These are phyloP conservation scores for Eutrema heterophyllum DNA, from an alignment of 345 rosid species.

Conservation along the genomic window DNA sequence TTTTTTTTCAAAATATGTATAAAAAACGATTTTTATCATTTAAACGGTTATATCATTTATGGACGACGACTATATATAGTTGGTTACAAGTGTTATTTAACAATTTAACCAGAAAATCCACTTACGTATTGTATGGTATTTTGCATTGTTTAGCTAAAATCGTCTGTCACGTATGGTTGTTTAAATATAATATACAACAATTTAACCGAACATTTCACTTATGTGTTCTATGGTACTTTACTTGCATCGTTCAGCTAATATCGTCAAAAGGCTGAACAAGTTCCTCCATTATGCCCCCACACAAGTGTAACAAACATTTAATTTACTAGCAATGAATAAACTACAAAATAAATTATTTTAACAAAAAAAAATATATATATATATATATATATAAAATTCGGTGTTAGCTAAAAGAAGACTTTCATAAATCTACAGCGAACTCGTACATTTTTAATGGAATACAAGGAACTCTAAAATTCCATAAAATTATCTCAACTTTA, in stretches of 20 bases:
- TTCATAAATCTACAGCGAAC: too few species aligned
- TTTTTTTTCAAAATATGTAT: too few species aligned
- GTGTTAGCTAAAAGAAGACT: neutral
- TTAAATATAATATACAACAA: neutral
- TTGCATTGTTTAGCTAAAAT: neutral
- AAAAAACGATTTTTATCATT: too few species aligned
- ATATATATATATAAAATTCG: neutral
- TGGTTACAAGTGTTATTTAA: neutral
- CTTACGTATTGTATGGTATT: neutral
- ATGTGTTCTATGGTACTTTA: neutral
- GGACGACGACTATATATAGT: neutral
- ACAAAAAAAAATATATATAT: too few species aligned
- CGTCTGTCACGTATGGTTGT: too few species aligned
- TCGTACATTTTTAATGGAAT: too few species aligned
- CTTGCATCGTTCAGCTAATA: neutral
- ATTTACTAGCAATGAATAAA: neutral
- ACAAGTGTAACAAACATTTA: neutral
- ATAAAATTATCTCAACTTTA: too few species aligned
- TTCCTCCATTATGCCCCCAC: neutral
- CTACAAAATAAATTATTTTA: too few species aligned
- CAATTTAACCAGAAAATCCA: neutral
- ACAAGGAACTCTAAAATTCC: too few species aligned
- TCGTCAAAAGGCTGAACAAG: neutral
- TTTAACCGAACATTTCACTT: neutral
- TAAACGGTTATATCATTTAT: neutral